Evolutionary conservation across 208 protist genomes (phyloP), one percentile per base, ranked within the genome.

Genomic region (Leishmania major): DNA sequence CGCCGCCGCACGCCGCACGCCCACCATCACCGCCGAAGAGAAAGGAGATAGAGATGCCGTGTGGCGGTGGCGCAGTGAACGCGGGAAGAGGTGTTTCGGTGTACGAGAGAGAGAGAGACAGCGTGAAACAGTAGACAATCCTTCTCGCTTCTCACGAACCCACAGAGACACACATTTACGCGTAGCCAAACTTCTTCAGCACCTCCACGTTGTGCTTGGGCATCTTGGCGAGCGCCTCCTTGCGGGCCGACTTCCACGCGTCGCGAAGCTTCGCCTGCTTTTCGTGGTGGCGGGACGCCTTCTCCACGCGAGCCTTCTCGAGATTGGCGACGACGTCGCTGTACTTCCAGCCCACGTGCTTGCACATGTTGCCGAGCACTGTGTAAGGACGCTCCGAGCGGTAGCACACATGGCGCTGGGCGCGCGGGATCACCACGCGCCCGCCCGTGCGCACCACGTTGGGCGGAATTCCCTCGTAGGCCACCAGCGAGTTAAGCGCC

Each of bases 311-410:
- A 73, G 91, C 91, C 73, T 86, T 81, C 91, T 96, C 93, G 28
- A 95, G 88, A 87, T 94, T 95, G 76, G 94, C 83, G 53, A 96
- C 91, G 19, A 96, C 90, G 81, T 92, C 89, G 87, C 87, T 92
- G 89, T 96, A 95, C 91, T 96, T 97, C 94, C 94, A 97, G 75
- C 94, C 94, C 11, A 97, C 90, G 77, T 96, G 89, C 87, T 96
- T 92, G 92, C 90, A 94, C 89, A 97, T 94, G 91, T 95, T 94
- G 67, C 94, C 94, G 70, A 97, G 88, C 22, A 95, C 80, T 19
- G 92, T 96, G 92, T 94, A 96, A 60, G 93, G 89, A 55, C 94
- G 92, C 85, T 95, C 91, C 25, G 86, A 73, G 84, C 90, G 91
- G 87, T 91, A 95, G 86, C 94, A 94, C 79, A 78, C 55, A 80